Conservation (phyloP, 2,329 filamentous ascomycete genomes). For the Penicillium sp. region DNA sequence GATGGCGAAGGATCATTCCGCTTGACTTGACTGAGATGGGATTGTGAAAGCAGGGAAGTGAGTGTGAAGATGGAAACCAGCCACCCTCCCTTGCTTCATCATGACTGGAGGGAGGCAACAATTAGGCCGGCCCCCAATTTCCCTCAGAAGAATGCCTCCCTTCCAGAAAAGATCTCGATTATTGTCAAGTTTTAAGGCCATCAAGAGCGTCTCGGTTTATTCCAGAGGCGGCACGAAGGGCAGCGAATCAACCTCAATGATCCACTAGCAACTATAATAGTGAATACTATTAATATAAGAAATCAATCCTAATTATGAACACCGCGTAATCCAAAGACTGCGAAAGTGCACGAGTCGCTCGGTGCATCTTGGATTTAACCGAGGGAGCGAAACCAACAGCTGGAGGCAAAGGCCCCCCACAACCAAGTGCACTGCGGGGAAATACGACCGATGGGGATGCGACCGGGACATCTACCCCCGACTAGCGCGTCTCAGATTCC, state of each 20-base stretch:
- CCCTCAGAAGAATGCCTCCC: too few species aligned
- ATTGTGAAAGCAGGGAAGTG: background rate
- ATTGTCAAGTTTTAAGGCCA: too few species aligned
- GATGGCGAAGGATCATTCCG: background rate
- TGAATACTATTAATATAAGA: background rate
- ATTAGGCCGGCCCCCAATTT: too few species aligned
- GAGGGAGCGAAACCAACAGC: conserved; percentile 8
- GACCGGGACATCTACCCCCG: conserved; percentile 21
- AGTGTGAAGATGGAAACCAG: background rate
- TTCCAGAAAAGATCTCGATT: too few species aligned
- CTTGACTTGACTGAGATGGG: background rate
- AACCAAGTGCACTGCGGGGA: background rate
- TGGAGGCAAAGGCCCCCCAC: conserved; percentile 9
- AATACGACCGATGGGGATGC: conserved; percentile 10
- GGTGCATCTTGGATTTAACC: conserved; percentile 6
- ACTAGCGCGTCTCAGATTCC: background rate
- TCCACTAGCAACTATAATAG: background rate
- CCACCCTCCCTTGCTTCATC: too few species aligned
- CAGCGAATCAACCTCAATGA: background rate
- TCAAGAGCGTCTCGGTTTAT: too few species aligned
- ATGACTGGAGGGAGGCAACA: too few species aligned
- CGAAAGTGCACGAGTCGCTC: too few species aligned
- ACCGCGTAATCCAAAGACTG: too few species aligned
- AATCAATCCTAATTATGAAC: background rate
- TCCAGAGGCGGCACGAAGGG: too few species aligned